Base-by-base conservation (phyloP, 2,329 filamentous ascomycete species). In the Epichloe uncinata region DNA sequence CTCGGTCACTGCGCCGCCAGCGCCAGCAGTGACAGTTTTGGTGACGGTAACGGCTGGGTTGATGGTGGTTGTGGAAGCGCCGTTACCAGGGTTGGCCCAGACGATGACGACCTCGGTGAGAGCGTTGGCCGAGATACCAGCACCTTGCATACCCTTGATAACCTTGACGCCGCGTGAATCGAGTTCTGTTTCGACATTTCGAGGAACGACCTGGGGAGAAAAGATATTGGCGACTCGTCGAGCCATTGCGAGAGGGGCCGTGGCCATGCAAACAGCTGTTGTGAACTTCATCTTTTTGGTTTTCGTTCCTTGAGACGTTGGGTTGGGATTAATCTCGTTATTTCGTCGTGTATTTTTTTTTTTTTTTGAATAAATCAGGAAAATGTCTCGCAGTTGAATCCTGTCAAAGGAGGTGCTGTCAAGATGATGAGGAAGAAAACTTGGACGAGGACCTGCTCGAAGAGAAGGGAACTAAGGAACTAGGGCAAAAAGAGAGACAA, bases 251-350 rank as follows among this genome's bases (percentile, higher is more conserved):
- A 79, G 57, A 53, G 77, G 75, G 63, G 75, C 75, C 57, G 77
- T 60, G 61, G 73, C 70, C 61, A 80, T 57, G 54, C 71, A 67
- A 55, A 80, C 57, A 58, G 71, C 64, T 56, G 72, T 62, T 51
- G 73, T 72, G 68, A 74, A 77, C 74, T 78, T 83, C 81, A 84
- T 84, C 51, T 61, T 79, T 11, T 6, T 9, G 65, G 52, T 53
- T 58, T 49, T 55, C 63, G 57, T 30, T 16, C 44, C 20, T 18
- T 35, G 35, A 37, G 43, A 22, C 33, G n/a, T n/a, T n/a, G n/a
- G n/a, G 26, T 13, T 20, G 11, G 18, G 30, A 33, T 37, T 30
- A 11, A 13, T 30, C 8, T 34, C 22, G 15, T 15, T n/a, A 36
- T 6, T 22, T 35, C n/a, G 40, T 7, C 16, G 12, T 5, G 34